Evolutionary conservation across 2,329 filamentous ascomycete species (phyloP), one percentile per base, ranked within the genome.

Genomic region (Aspergillus pseudoglaucus): DNA sequence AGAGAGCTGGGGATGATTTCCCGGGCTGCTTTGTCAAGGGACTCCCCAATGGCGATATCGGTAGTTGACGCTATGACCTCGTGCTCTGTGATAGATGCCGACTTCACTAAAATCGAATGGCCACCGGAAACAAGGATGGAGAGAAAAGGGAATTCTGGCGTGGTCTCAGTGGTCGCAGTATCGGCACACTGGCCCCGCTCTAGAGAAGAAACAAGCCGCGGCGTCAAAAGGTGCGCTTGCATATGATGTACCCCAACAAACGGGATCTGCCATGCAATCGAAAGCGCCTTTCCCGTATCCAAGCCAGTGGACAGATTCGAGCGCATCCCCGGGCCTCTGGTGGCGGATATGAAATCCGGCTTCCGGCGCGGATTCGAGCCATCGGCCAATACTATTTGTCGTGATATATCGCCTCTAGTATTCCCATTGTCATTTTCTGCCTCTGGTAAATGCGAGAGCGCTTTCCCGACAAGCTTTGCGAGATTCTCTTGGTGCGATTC

Each of bases 201-300:
- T 50, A 91, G 68, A 4, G 87, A 86, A 27, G 75, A 71, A 3
- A 85, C 83, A 38, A 98, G 78, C 8, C 89, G 79, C 14, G 91
- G 87, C 15, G 93, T 97, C 53, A 98, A 72, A 15, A 93, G 86
- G 68, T 98, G 93, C 9, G 90, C 93, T 66, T 96, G 90, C 93
- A 98, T 97, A 68, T 98, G 93, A 66, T 98, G 87, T 1, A 96
- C 87, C 0, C 83, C 93, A 1, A 97, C 67, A 27, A 97, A 73
- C 3, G 91, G 90, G 33, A 90, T 78, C 54, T 83, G 78, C 88
- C 88, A 95, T 33, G 88, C 90, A 17, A 87, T 75, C 0, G 90
- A 83, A 17, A 97, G 77, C 0, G 90, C 93, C 68, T 97, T 97
- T 15, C 89, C 93, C 18, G 83, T 84, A 62, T 89, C 84, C 9